These are phyloP conservation scores for Stephania cephalantha DNA, from an alignment of 164 flowering plant genomes.

Conservation along the genomic window DNA sequence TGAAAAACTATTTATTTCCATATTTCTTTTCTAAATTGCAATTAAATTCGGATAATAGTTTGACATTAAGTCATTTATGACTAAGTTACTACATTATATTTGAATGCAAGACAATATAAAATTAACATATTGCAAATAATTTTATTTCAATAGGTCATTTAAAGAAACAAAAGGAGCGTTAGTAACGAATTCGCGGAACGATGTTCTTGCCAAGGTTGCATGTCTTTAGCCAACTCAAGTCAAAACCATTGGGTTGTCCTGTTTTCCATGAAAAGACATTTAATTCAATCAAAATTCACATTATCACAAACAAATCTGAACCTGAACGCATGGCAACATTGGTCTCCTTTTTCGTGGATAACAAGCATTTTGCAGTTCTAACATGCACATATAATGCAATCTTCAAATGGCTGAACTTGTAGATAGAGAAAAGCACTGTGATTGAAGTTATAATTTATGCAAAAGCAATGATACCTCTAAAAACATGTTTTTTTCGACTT, in stretches of 20 bases:
- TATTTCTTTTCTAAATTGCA: no score
- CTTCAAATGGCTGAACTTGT: background rate
- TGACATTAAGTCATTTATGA: background rate
- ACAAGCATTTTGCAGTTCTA: background rate
- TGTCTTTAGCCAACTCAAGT: no score
- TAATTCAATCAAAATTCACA: background rate
- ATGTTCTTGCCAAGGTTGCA: no score
- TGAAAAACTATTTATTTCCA: no score
- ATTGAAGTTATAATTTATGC: background rate
- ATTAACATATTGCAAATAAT: no score
- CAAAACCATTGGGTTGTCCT: background rate
- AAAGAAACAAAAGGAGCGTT: no score
- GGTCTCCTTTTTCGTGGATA: background rate
- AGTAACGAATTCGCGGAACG: no score
- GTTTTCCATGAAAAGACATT: background rate
- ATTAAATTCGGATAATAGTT: background rate
- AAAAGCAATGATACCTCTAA: background rate
- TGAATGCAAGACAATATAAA: no score
- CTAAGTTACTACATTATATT: background rate
- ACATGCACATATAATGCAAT: background rate
- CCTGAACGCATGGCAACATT: background rate
- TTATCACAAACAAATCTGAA: background rate
- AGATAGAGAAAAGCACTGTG: background rate
- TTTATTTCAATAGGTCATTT: no score
- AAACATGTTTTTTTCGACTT: no score